Evolutionary conservation across 345 rosid genomes (phyloP), one percentile per base, ranked within the genome.

Genomic region (Physaria fendleri): DNA sequence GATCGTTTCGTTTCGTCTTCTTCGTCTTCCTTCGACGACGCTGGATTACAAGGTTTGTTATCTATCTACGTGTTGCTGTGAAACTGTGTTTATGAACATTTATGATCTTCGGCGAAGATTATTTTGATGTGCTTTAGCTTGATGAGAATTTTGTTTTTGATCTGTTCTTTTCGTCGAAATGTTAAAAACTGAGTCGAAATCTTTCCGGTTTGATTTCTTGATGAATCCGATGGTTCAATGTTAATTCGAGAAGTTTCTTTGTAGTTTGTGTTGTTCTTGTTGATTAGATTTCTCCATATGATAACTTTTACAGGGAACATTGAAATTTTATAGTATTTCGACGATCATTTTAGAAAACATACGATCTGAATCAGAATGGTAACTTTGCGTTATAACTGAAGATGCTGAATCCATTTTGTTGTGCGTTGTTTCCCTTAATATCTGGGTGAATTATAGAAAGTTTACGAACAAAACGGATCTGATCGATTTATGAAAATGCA

Each of bases 1-100:
- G 28, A 11, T 20, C 25, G 22, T 42, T 30, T n/a, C n/a, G n/a
- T n/a, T n/a, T 60, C 68, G 6, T 35, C 35, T 1, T 56, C 58
- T 14, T 35, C 56, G 2, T n/a, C n/a, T n/a, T 47, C 64, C 13
- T 45, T 52, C n/a, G 20, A 27, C 44, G 33, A 18, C 59, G 56
- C 27, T 61, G 33, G 58, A 6, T n/a, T 21, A 1, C 4, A 24
- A 63, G 74, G 74, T 70, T 63, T 27, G 60, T 70, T 15, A 56
- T 63, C 60, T 34, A 9, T 39, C 14, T 38, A 34, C 66, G 32
- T 50, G 4, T 34, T 18, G 12, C 39, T 50, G 33, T n/a, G n/a
- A n/a, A n/a, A n/a, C n/a, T n/a, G n/a, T 50, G 22, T 2, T 44
- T 61, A 42, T 12, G 44, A 68, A 33, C 46, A 34, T 38, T 56